Conservation (phyloP, 306 rosid species). For the Begonia masoniana region DNA sequence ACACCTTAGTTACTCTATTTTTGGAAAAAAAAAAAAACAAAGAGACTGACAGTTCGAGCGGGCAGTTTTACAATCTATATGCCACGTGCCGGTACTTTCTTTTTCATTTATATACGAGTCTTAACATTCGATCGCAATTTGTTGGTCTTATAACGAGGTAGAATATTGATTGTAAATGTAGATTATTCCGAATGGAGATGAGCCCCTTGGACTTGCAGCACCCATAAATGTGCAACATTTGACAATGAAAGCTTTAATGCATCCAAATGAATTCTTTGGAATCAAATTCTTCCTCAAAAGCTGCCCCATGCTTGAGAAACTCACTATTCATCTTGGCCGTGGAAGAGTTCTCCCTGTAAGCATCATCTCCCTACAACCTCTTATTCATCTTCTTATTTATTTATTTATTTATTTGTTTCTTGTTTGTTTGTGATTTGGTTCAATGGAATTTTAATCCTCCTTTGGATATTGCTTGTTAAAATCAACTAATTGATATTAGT, state of each 20-base stretch:
- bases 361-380: not conserved
- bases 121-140: not conserved
- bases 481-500: too few species aligned
- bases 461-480: not conserved
- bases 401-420: not conserved
- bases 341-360: constrained; percentile 12
- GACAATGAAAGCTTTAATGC: constrained; percentile 27
- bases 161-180: not conserved
- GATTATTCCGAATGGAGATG: constrained; percentile 21
- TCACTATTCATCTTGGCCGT: constrained; percentile 19
- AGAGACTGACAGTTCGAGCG: too few species aligned
- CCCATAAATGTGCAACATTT: constrained; percentile 23
- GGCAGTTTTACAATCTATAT: too few species aligned
- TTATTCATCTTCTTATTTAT: not conserved
- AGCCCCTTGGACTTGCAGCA: constrained; percentile 4
- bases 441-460: not conserved
- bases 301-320: constrained; percentile 20
- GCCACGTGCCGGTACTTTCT: too few species aligned
- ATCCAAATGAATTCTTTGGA: constrained; percentile 23
- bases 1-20: too few species aligned
- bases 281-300: constrained; percentile 29
- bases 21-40: too few species aligned
- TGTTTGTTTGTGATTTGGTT: not conserved
- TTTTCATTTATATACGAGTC: too few species aligned
- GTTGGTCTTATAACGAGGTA: not conserved